Percentiles rank a stretch among this genome's conserved stretches.
Conservation (phyloP, 2,329 filamentous ascomycete species). For the Pseudogymnoascus pannorum region DNA sequence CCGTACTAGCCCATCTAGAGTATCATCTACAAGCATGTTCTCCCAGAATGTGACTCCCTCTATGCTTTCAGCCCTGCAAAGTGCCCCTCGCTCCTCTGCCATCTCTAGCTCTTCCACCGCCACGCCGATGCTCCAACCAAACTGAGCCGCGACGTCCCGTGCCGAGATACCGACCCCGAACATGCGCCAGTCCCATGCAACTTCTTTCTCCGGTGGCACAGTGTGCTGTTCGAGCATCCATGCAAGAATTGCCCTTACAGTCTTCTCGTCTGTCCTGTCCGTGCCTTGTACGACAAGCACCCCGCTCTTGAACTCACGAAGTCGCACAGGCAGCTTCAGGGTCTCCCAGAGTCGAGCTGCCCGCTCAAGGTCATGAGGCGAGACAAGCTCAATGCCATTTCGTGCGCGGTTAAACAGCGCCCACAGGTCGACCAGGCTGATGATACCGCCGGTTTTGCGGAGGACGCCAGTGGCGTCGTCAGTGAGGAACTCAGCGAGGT, state of each 20-base stretch:
- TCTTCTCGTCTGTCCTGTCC: conserved; percentile 86
- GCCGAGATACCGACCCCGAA: conserved; percentile 86
- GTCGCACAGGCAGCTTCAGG: conserved; percentile 74
- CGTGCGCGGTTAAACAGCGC: conserved; percentile 89
- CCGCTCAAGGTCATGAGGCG: conserved; percentile 84
- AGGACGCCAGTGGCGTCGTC: conserved; percentile 76
- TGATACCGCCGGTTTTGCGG: conserved; percentile 74
- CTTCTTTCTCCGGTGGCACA: conserved; percentile 55
- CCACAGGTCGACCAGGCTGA: conserved; percentile 86
- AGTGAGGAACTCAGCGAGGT: conserved; percentile 80
- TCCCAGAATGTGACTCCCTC: conserved; percentile 92
- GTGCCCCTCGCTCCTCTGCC: conserved; percentile 81
- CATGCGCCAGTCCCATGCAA: conserved; percentile 65
- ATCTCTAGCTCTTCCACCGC: conserved; percentile 94
- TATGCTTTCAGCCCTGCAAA: conserved; percentile 87
- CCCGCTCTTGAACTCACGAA: conserved; percentile 85
- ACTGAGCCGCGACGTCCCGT: conserved; percentile 79
- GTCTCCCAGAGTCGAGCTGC: conserved; percentile 84
- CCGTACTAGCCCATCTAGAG: neutral
- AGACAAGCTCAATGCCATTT: conserved; percentile 89
- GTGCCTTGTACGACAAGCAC: conserved; percentile 87
- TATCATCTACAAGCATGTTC: conserved; percentile 44
- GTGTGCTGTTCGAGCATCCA: conserved; percentile 73
- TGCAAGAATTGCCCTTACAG: conserved; percentile 63
- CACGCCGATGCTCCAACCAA: conserved; percentile 96